Evolutionary conservation across 169 alveolate genomes (phyloP), one percentile per base, ranked within the genome.

Genomic region (Babesia caballi): DNA sequence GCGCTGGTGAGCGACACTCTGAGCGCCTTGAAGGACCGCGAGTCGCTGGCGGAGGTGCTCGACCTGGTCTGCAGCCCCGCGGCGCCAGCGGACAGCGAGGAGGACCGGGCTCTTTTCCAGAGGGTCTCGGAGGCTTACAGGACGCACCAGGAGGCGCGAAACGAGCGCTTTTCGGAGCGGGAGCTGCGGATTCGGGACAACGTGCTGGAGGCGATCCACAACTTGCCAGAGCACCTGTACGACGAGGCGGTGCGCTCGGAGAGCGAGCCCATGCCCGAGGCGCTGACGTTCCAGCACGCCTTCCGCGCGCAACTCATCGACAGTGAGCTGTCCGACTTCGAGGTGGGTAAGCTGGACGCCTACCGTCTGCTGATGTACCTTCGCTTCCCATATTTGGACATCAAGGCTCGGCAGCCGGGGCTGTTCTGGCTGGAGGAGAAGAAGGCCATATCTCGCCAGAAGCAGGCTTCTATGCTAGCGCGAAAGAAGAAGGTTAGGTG

Each of bases 391-490:
- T 82, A 83, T 72, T 60, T 80, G 49, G 89, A 83, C 49, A 51
- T 83, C 28, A 88, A 88, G 40, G 71, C 68, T 41, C 67, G 77
- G 12, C 73, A 78, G 19, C 93, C 93, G 36, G 87, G 86, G 53
- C n/a, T 88, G 40, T 88, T 88, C 71, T 88, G 89, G 89, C 78
- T 88, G 42, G 86, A 87, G 56, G 93, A 88, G 53, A 83, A 84
- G 72, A 88, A 88, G 52, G 88, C 88, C 21, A 38, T 88, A 50
- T 83, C 90, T 21, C 58, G 91, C 35, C 93, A 88, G 65, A 88
- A 88, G 51, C 93, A 88, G 68, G 89, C 89, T 27, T 83, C 87
- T 61, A 32, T 87, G 66, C 73, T 82, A 38, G 82, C 85, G 46
- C 63, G 81, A 52, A 88, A 84, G 40, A 72, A 58, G 50, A 40